Base-by-base conservation (phyloP, 768 basidiomycete species). In the Amanita polypyramis region DNA sequence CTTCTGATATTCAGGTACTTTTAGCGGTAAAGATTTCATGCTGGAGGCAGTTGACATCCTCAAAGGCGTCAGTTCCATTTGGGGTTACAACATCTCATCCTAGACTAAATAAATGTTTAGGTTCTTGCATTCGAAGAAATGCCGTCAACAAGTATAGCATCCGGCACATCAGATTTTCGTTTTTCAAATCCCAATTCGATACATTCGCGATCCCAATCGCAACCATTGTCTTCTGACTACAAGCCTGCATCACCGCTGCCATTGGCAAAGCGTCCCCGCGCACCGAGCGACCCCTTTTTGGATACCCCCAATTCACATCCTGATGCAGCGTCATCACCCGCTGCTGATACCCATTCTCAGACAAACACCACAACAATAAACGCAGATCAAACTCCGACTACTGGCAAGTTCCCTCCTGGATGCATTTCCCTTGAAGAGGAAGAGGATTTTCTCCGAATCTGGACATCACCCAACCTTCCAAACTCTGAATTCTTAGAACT, bases 11-110 rank as follows among this genome's bases (percentile, higher is more conserved):
- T 45, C 32, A 57, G 8, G 45, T 48, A 56, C 54, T 45, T 53
- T 49, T 64, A 94, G 91, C 59, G 92, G 92, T 51, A 87, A 89
- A 64, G 87, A 92, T 56, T 95, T 95, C 62, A 93, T 93, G 90
- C 71, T 87, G 43, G 91, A 94, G 65, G 89, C 88, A 8, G 80
- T 94, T 49, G 81, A 88, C 55, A 68, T 92, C 40, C 79, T 94
- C 54, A 95, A 95, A 77, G 92, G 92, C 57, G 90, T 86, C 55
- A 56, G 83, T 71, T n/a, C 45, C 19, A 33, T 50, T 30, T 38
- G 29, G 33, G 17, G 44, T 47, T 45, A 49, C 48, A 55, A 51
- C 50, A 43, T 45, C 43, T n/a, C 37, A 35, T 35, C 50, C 52
- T 45, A 10, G 34, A 12, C 33, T 46, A 25, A 46, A 34, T 46